Evolutionary conservation across 2,329 filamentous ascomycete species (phyloP).

Genomic region (Aspergillus ochraceoroseus): DNA sequence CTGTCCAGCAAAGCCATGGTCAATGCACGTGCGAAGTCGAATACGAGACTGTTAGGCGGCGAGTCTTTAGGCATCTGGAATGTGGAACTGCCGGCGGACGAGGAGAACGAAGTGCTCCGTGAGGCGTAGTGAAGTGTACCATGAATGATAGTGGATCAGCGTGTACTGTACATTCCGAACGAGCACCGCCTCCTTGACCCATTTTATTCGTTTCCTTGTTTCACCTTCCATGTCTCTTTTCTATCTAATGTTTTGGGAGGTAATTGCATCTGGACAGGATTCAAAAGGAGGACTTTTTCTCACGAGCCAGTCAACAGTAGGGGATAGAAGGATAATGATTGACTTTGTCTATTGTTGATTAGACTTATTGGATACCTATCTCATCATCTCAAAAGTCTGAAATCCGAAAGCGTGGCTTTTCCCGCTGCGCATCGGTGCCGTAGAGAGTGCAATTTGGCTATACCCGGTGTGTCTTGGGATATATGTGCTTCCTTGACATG

Average conservation of each 20-base stretch:
- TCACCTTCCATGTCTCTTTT: neutral
- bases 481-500: too few relatives aligned
- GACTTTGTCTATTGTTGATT: too few relatives aligned
- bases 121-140: slow-evolving; percentile 12
- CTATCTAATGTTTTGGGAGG: slow-evolving; percentile 1
- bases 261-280: slow-evolving; percentile 4
- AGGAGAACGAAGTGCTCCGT: slow-evolving; percentile 19
- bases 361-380: too few relatives aligned
- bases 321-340: too few relatives aligned
- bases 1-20: slow-evolving; percentile 68
- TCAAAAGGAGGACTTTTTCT: slow-evolving; percentile 2
- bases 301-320: too few relatives aligned
- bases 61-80: slow-evolving; percentile 41
- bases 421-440: too few relatives aligned
- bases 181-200: neutral
- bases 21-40: slow-evolving; percentile 44
- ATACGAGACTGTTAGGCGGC: slow-evolving; percentile 38
- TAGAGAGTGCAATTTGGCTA: too few relatives aligned
- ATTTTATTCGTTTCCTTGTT: slow-evolving; percentile 2
- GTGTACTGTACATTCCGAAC: slow-evolving; percentile 8
- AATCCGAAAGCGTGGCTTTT: too few relatives aligned
- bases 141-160: neutral
- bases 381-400: too few relatives aligned
- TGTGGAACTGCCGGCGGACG: slow-evolving; percentile 29
- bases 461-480: too few relatives aligned